Evolutionary conservation across 2,329 filamentous ascomycete genomes (phyloP).

Genomic region (Apiospora malaysiana): DNA sequence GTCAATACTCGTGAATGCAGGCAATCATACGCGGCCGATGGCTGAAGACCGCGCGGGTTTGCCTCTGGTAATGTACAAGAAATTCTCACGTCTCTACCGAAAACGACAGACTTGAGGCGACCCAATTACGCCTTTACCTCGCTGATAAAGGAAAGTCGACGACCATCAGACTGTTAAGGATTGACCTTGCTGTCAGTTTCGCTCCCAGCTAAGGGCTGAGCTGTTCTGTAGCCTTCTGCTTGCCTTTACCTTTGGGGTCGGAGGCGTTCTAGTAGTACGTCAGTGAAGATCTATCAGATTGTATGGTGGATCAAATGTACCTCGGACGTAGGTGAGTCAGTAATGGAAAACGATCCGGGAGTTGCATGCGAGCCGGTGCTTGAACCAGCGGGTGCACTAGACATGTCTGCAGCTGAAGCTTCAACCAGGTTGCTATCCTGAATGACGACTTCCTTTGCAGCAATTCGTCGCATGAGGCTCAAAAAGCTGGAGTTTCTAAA

Average conservation of each 20-base stretch:
- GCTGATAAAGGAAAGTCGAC: neutral
- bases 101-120: neutral
- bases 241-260: neutral
- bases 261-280: neutral
- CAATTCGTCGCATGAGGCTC: constrained; percentile 75
- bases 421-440: constrained; percentile 72
- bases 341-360: neutral
- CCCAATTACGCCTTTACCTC: neutral
- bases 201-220: neutral
- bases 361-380: neutral
- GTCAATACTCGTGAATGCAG: constrained; percentile 3
- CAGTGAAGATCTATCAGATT: neutral
- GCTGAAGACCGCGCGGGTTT: neutral
- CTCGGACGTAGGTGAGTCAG: neutral
- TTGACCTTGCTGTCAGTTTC: too few species aligned
- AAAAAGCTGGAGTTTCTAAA: constrained; percentile 82
- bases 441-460: constrained; percentile 74
- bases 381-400: neutral
- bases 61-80: constrained; percentile 6
- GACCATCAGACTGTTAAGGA: neutral
- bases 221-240: neutral
- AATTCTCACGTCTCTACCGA: neutral
- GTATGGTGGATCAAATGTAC: neutral
- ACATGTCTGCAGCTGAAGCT: constrained; percentile 9
- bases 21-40: neutral